phyloP scores from a whole-genome alignment of 441 rosid genomes.

The Sinapis alba region DNA sequence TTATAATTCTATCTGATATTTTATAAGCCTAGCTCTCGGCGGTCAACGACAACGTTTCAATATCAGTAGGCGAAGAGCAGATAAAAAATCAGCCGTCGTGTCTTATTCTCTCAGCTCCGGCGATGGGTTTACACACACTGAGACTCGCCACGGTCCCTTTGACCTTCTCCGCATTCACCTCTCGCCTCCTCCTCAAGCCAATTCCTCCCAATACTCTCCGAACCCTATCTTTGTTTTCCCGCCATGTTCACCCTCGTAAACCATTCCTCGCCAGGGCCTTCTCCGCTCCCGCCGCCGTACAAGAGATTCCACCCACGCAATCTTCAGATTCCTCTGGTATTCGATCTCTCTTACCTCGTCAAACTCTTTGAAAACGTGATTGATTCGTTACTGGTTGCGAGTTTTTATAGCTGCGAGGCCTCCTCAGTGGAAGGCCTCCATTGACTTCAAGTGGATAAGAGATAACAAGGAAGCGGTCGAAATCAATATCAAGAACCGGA shows the following conservation, averaged over 20 bases:
- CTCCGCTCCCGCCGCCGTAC: slow-evolving; percentile 54
- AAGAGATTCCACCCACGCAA: slow-evolving; percentile 42
- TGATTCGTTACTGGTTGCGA: slow-evolving; percentile 24
- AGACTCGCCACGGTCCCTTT: slow-evolving; percentile 52
- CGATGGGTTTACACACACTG: slow-evolving; percentile 57
- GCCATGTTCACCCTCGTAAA: slow-evolving; percentile 38
- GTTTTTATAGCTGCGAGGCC: slow-evolving; percentile 50
- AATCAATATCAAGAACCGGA: slow-evolving; percentile 67
- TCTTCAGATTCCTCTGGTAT: slow-evolving; percentile 43
- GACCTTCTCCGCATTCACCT: slow-evolving; percentile 44
- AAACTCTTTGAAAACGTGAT: not conserved
- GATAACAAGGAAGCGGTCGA: slow-evolving; percentile 76
- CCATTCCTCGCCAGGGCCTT: slow-evolving; percentile 48
- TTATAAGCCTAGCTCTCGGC: too few species aligned
- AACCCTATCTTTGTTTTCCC: slow-evolving; percentile 40
- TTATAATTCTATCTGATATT: too few species aligned
- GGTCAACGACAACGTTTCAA: not conserved
- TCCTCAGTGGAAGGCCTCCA: slow-evolving; percentile 81
- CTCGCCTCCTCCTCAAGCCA: slow-evolving; percentile 52
- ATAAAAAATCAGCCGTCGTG: slow-evolving; percentile 7
- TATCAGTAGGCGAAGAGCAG: not conserved
- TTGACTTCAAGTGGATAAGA: slow-evolving; percentile 95
- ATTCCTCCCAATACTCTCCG: slow-evolving; percentile 40
- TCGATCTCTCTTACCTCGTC: not conserved
- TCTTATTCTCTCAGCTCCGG: slow-evolving; percentile 16